A percentile compares a stretch with the other conserved stretches of the same genome.
Evolutionary conservation across 148 eudicot genomes (phyloP).

Genomic region (Camellia lanceoleosa): DNA sequence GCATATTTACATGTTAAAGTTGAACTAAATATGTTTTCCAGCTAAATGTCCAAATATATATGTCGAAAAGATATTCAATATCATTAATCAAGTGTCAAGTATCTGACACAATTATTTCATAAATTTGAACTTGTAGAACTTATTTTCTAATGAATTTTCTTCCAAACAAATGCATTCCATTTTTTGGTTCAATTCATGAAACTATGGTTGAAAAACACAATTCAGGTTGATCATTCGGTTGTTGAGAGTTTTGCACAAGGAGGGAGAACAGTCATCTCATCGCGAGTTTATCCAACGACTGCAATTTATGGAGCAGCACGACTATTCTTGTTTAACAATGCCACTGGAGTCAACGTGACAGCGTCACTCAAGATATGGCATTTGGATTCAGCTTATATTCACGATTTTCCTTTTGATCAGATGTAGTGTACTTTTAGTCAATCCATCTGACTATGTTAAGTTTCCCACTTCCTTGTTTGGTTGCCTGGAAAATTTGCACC

Average conservation of each 20-base stretch:
- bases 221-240: constrained; percentile 24
- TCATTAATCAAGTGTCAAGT: no score
- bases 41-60: no score
- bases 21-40: no score
- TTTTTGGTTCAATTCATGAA: no score
- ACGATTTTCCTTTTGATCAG: constrained; percentile 3
- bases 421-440: neutral
- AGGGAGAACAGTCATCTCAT: constrained; percentile 27
- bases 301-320: constrained; percentile 20
- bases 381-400: constrained; percentile 24
- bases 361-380: constrained; percentile 24
- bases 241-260: constrained; percentile 29
- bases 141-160: no score
- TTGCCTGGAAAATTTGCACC: constrained; percentile 1
- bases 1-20: no score
- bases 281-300: constrained; percentile 16
- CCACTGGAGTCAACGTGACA: constrained; percentile 17
- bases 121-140: no score
- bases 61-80: no score
- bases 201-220: neutral
- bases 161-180: no score
- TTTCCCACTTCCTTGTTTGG: neutral
- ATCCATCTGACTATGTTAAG: neutral
- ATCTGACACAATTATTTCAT: no score
- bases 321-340: constrained; percentile 20